These are phyloP conservation scores for Mucor saturninus DNA, from an alignment of 371 early-diverging fungal species.

Conservation along the genomic window DNA sequence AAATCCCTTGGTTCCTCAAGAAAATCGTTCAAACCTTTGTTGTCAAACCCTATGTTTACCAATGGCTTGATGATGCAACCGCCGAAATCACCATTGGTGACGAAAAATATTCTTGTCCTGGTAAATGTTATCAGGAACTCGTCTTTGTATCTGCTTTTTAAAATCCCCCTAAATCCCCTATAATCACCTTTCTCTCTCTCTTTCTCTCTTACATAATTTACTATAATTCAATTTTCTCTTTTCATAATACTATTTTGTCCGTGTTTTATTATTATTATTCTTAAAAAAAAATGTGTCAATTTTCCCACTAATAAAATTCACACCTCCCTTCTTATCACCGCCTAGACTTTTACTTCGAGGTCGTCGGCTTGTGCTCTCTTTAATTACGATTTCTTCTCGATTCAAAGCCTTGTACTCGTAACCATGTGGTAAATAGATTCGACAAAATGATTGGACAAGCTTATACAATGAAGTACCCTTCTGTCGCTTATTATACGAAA, in stretches of 20 bases:
- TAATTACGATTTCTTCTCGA: not conserved
- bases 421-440: slow-evolving; percentile 21
- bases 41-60: slow-evolving; percentile 92
- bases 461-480: slow-evolving; percentile 9
- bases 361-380: not conserved
- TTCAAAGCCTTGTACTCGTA: not conserved
- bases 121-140: slow-evolving; percentile 73
- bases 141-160: slow-evolving; percentile 61
- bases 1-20: slow-evolving; percentile 87
- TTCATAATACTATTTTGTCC: not conserved
- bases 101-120: slow-evolving; percentile 59
- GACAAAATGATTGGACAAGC: slow-evolving; percentile 27
- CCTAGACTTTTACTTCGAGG: slow-evolving; percentile 4
- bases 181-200: not conserved
- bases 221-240: not conserved
- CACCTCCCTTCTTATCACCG: not conserved
- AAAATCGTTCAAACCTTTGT: slow-evolving; percentile 91
- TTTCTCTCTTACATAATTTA: not conserved
- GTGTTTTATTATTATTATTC: slow-evolving; percentile 5
- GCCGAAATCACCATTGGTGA: slow-evolving; percentile 72
- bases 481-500: slow-evolving; percentile 14
- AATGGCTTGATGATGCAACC: slow-evolving; percentile 77
- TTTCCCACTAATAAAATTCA: slow-evolving; percentile 4
- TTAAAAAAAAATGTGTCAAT: slow-evolving; percentile 1
- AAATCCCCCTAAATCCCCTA: not conserved